A percentile compares a stretch with the other conserved stretches of the same genome.
These are phyloP conservation scores for Rhizopogon vulgaris DNA, from an alignment of 768 basidiomycete species.

Conservation along the genomic window DNA sequence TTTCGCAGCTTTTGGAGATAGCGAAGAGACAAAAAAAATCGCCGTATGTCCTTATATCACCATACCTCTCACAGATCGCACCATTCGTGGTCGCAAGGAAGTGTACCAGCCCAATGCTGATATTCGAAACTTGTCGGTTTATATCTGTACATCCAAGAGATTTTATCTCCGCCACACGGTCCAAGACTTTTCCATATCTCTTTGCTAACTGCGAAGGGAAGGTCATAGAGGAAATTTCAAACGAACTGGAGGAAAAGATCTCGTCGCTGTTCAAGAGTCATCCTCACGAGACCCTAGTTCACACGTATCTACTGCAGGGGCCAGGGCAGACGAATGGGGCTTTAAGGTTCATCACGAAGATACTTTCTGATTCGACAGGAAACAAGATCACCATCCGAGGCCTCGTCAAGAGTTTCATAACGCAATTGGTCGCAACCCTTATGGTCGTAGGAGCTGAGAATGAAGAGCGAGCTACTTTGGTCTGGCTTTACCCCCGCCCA, in stretches of 20 bases:
- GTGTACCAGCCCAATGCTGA: conserved; percentile 48
- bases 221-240: conserved; percentile 57
- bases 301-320: conserved; percentile 55
- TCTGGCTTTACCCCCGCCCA: conserved; percentile 22
- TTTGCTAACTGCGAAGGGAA: conserved; percentile 56
- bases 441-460: conserved; percentile 73
- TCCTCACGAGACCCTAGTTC: conserved; percentile 55
- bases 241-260: conserved; percentile 38
- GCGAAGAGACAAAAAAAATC: conserved; percentile 54
- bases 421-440: conserved; percentile 67
- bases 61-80: conserved; percentile 63
- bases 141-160: conserved; percentile 48
- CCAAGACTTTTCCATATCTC: conserved; percentile 61
- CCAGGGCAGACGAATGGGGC: conserved; percentile 51
- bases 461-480: conserved; percentile 34
- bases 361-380: conserved; percentile 41
- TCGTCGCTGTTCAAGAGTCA: conserved; percentile 51
- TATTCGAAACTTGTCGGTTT: conserved; percentile 66
- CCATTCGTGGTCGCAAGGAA: conserved; percentile 58
- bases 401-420: conserved; percentile 60
- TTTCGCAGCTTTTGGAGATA: conserved; percentile 48
- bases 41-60: conserved; percentile 61
- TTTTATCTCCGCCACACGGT: conserved; percentile 60
- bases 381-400: conserved; percentile 39
- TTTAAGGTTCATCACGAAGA: conserved; percentile 53